Base-by-base conservation (phyloP, 805 yeast species). In the Suhomyces kilbournensis region DNA sequence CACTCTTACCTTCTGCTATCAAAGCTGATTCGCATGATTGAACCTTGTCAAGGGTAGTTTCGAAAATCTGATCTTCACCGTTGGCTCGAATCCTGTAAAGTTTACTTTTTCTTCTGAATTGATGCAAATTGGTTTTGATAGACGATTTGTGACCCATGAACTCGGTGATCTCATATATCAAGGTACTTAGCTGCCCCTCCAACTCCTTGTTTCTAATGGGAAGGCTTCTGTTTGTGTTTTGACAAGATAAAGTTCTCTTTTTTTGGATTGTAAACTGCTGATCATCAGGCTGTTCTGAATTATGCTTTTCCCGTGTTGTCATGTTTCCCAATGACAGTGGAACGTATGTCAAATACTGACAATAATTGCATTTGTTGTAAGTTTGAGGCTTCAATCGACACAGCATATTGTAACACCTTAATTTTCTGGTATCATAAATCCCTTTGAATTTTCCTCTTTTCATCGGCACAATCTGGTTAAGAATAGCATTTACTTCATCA, bases 391-490 rank as follows among this genome's bases (percentile, higher is more conserved):
- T n/a, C 3, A 38, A 9, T n/a, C 45, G 45, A 23, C 19, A 20
- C 28, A 42, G 30, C 17, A 42, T 42, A 12, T 42, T 12, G 38
- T 32, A 46, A 53, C 74, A 67, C 15, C 63, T 46, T 7, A 55
- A 14, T 19, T 53, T 59, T 19, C 73, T 54, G 34, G 60, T 59
- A 49, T 70, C 72, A 28, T 53, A 55, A 5, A 43, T 20, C 1
- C 71, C 71, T 48, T 54, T 65, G 53, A 67, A 68, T 32, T 56
- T 54, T 0, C 72, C 74, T 12, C 30, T 10, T 42, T 20, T 14
- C n/a, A 42, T 23, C 10, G 42, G 23, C 17, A 12, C 23, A 7
- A 38, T 38, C 23, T 38, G n/a, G 42, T 17, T 17, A 15, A 17
- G 23, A 19, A 8, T 9, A 6, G 4, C 2, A 12, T 32, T 32